Evolutionary conservation across 2,329 filamentous ascomycete genomes (phyloP).

Genomic region (Parastagonospora nodorum): DNA sequence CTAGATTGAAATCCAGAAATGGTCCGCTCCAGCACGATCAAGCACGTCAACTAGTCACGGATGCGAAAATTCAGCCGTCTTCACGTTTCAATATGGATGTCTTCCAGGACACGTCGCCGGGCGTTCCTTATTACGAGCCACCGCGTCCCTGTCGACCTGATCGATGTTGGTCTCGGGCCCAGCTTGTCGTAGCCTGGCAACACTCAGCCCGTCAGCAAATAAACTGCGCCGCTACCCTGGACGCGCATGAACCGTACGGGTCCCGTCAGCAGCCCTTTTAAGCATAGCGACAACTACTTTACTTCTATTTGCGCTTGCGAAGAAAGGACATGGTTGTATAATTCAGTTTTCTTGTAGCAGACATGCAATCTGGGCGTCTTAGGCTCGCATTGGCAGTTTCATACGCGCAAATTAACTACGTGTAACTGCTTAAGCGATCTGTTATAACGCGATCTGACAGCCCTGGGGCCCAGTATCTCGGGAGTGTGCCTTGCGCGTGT

Average conservation of each 20-base stretch:
- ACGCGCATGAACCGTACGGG: not conserved
- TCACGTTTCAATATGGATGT: not conserved
- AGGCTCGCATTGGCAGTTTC: not conserved
- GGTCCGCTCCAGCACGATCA: not conserved
- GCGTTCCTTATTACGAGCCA: not conserved
- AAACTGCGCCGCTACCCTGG: not conserved
- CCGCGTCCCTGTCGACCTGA: not conserved
- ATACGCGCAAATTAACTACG: not conserved
- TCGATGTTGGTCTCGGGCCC: not conserved
- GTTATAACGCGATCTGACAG: not conserved
- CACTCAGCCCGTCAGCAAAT: slow-evolving; percentile 2
- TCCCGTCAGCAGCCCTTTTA: slow-evolving; percentile 14
- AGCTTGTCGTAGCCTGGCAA: slow-evolving; percentile 2
- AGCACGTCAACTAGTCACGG: not conserved
- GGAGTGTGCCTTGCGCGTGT: slow-evolving; percentile 1
- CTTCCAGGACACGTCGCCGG: too few relatives aligned
- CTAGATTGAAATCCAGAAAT: slow-evolving; percentile 1
- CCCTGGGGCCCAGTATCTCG: not conserved
- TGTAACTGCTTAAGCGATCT: not conserved
- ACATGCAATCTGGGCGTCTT: not conserved
- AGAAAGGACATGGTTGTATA: not conserved
- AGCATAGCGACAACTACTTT: slow-evolving; percentile 2
- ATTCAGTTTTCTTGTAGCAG: not conserved
- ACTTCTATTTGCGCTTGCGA: too few relatives aligned
- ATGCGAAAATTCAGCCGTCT: not conserved